These are phyloP conservation scores for Aquilaria sinensis DNA, from an alignment of 345 rosid species.

Conservation along the genomic window DNA sequence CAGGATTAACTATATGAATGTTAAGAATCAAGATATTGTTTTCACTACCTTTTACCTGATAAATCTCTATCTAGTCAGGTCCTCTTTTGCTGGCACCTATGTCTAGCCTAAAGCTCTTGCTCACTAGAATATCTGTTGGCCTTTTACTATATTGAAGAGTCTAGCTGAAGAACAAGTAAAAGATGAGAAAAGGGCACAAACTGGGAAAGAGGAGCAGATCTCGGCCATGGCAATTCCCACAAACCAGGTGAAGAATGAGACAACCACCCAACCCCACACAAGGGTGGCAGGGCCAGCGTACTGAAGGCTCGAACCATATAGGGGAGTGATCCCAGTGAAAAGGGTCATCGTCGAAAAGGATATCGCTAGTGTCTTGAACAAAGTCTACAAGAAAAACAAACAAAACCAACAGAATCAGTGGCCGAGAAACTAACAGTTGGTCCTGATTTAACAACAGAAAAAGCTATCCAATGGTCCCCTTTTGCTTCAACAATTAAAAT, in stretches of 20 bases:
- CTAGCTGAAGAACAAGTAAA: background rate
- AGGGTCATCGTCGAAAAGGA: conserved; percentile 63
- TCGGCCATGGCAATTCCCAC: conserved; percentile 61
- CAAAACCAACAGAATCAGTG: background rate
- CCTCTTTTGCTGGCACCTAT: too few species aligned
- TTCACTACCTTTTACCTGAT: too few species aligned
- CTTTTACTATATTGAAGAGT: background rate
- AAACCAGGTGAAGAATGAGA: conserved; percentile 58
- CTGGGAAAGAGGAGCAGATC: conserved; percentile 68
- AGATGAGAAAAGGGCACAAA: conserved; percentile 9
- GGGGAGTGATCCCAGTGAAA: conserved; percentile 55
- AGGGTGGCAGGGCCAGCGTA: conserved; percentile 55
- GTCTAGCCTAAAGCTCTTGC: too few species aligned
- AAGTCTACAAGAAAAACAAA: conserved; percentile 28
- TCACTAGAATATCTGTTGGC: too few species aligned
- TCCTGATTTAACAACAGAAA: too few species aligned
- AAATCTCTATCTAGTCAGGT: too few species aligned
- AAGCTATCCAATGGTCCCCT: too few species aligned
- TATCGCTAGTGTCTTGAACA: conserved; percentile 56
- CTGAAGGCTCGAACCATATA: conserved; percentile 54
- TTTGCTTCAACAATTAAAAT: too few species aligned
- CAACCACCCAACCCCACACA: conserved; percentile 69
- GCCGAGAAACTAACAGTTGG: too few species aligned
- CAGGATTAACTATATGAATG: too few species aligned
- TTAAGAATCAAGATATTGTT: too few species aligned